These are phyloP conservation scores for Metarhizium humberi DNA, from an alignment of 2,329 filamentous ascomycete species.

Conservation along the genomic window DNA sequence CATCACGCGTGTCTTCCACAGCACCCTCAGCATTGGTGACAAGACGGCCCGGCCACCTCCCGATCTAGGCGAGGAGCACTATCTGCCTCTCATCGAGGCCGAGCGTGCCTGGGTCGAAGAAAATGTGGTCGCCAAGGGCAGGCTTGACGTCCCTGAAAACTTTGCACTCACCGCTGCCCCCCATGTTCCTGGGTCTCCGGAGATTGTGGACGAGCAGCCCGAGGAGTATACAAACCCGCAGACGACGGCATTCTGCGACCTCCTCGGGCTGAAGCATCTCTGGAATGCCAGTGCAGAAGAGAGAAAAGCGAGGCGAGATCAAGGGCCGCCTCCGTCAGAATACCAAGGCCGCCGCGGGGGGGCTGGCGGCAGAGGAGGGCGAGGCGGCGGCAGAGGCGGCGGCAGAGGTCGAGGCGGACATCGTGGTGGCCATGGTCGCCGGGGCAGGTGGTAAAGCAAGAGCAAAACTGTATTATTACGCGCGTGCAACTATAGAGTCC, in stretches of 20 bases:
- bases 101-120: conserved; percentile 75
- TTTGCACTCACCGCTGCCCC: conserved; percentile 69
- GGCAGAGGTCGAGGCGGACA: conserved; percentile 17
- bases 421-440: not conserved
- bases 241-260: conserved; percentile 69
- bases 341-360: conserved; percentile 24
- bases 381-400: conserved; percentile 25
- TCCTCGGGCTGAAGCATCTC: conserved; percentile 68
- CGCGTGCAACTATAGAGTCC: not conserved
- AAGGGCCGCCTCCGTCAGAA: conserved; percentile 42
- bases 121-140: conserved; percentile 54
- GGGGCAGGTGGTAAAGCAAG: not conserved
- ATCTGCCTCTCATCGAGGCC: conserved; percentile 56
- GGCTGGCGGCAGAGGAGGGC: conserved; percentile 25
- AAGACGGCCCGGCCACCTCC: conserved; percentile 39
- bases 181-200: conserved; percentile 49
- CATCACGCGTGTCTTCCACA: conserved; percentile 74
- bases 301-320: conserved; percentile 45
- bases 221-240: conserved; percentile 81
- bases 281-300: conserved; percentile 69
- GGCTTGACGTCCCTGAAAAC: conserved; percentile 64
- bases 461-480: not conserved
- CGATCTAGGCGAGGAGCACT: conserved; percentile 60
- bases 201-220: conserved; percentile 54
- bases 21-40: conserved; percentile 55